A percentile compares a stretch with the other conserved stretches of the same genome.
Evolutionary conservation across 139 green algal species (phyloP).

Genomic region (Chlamydomonas sp.): DNA sequence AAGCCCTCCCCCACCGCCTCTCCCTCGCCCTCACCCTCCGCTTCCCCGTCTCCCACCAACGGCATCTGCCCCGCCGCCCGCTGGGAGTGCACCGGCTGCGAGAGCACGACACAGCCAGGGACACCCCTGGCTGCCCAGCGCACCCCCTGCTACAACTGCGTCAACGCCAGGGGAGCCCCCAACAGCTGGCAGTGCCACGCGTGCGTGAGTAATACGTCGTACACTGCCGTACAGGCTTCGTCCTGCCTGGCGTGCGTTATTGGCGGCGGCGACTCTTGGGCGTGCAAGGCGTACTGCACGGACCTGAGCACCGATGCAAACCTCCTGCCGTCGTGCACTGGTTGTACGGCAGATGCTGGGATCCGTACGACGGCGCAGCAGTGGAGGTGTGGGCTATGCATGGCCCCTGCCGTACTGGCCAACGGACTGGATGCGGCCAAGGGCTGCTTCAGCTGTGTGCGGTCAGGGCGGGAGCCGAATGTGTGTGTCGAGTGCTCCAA

Average conservation of each 20-base stretch:
- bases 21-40: neutral
- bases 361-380: neutral
- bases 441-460: neutral
- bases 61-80: neutral
- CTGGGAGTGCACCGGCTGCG: conserved; percentile 11
- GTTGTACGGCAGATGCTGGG: neutral
- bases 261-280: conserved; percentile 1
- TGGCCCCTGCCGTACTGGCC: neutral
- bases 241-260: neutral
- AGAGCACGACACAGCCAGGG: neutral
- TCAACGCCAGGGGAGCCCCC: neutral
- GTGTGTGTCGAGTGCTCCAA: neutral
- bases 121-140: neutral
- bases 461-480: neutral
- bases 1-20: neutral
- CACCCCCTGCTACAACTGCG: neutral
- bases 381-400: neutral
- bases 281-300: conserved; percentile 7
- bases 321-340: neutral
- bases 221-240: neutral
- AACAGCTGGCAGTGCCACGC: conserved; percentile 1
- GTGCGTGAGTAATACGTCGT: neutral
- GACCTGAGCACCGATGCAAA: neutral
- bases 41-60: neutral
- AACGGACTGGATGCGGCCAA: neutral